A percentile compares a stretch with the other conserved stretches of the same genome.
Evolutionary conservation across 306 rosid species (phyloP).

Genomic region (Vachellia pachyceras): DNA sequence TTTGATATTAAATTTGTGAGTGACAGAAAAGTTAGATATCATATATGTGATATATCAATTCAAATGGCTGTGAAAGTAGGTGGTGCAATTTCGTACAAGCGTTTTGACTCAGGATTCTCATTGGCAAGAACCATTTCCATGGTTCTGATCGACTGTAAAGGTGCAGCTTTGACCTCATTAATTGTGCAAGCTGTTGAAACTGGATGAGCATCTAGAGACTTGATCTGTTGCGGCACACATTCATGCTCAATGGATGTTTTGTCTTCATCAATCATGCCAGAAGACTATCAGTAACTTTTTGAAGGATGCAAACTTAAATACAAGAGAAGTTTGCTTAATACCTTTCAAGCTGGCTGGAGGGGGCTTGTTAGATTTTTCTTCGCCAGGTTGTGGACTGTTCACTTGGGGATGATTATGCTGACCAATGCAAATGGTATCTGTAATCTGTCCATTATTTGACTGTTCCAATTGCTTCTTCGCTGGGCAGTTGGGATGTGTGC

Average conservation of each 20-base stretch:
- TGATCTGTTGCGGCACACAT: constrained; percentile 45
- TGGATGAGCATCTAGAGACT: constrained; percentile 46
- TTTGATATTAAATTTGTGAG: constrained; percentile 36
- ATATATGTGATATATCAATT: constrained; percentile 25
- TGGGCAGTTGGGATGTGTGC: constrained; percentile 75
- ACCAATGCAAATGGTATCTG: constrained; percentile 73
- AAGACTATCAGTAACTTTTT: constrained; percentile 42
- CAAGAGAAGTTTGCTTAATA: constrained; percentile 42
- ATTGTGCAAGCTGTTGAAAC: constrained; percentile 47
- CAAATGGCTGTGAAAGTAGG: constrained; percentile 11
- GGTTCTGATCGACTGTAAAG: constrained; percentile 43
- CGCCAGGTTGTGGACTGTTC: constrained; percentile 48
- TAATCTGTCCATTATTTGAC: constrained; percentile 59
- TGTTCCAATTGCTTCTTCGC: constrained; percentile 84
- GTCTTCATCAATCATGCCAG: constrained; percentile 51
- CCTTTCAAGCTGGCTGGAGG: constrained; percentile 56
- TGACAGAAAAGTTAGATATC: constrained; percentile 37
- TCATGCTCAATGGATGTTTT: constrained; percentile 51
- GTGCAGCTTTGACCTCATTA: constrained; percentile 52
- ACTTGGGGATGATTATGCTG: constrained; percentile 80
- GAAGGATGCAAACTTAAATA: constrained; percentile 45
- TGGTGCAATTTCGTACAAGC: constrained; percentile 66
- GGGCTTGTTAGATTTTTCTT: constrained; percentile 50
- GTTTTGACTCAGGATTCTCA: constrained; percentile 64
- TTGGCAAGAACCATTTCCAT: constrained; percentile 45